phyloP scores from a whole-genome alignment of 805 yeast genomes.

The Wickerhamiella azyma region DNA sequence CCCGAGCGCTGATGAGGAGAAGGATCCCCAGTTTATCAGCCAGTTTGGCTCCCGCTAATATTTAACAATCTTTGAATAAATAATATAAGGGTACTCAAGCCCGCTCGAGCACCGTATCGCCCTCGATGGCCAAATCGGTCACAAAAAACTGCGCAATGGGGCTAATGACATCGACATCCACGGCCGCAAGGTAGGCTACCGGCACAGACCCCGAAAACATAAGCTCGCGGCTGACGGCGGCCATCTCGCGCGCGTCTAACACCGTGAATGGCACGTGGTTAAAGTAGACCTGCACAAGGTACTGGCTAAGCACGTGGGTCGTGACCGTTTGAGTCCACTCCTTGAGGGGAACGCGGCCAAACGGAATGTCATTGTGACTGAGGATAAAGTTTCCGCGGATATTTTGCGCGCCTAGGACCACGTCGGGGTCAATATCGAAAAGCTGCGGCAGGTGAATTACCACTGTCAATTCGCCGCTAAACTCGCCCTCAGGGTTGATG shows the following conservation, averaged over 20 bases:
- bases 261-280: slow-evolving; percentile 33
- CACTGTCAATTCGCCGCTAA: slow-evolving; percentile 21
- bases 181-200: slow-evolving; percentile 27
- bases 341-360: slow-evolving; percentile 32
- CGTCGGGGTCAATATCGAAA: slow-evolving; percentile 15
- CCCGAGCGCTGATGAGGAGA: not conserved
- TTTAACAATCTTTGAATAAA: not conserved
- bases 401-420: slow-evolving; percentile 25
- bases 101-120: slow-evolving; percentile 15
- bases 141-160: slow-evolving; percentile 26
- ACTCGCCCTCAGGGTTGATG: slow-evolving; percentile 10
- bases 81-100: not conserved
- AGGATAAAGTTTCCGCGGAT: slow-evolving; percentile 33
- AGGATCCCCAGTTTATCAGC: too few species aligned
- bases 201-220: slow-evolving; percentile 30
- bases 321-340: slow-evolving; percentile 35
- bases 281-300: slow-evolving; percentile 30
- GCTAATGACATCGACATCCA: slow-evolving; percentile 26
- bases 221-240: slow-evolving; percentile 32
- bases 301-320: slow-evolving; percentile 16
- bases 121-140: slow-evolving; percentile 15
- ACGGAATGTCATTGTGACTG: slow-evolving; percentile 28
- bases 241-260: slow-evolving; percentile 30
- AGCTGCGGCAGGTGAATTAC: slow-evolving; percentile 18
- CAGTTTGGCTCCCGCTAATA: too few species aligned